Evolutionary conservation across 306 rosid species (phyloP).

Genomic region (Cercis canadensis): DNA sequence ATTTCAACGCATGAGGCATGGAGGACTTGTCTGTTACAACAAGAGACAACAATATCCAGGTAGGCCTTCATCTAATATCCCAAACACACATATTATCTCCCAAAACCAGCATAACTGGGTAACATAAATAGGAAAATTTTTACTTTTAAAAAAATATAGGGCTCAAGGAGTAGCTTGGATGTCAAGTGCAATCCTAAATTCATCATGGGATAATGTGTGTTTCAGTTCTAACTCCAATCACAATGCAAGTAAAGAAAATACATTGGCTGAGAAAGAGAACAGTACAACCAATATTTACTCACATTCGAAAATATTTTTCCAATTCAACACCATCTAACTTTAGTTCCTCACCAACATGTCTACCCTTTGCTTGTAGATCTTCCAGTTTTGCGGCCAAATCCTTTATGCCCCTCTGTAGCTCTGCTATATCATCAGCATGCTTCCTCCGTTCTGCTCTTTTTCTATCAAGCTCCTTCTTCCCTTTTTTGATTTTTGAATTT

Average conservation of each 20-base stretch:
- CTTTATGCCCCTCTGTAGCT: constrained; percentile 65
- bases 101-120: background rate
- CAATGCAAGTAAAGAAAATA: constrained; percentile 25
- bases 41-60: background rate
- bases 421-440: constrained; percentile 62
- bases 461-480: constrained; percentile 72
- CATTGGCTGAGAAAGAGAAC: background rate
- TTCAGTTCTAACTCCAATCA: constrained; percentile 18
- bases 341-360: constrained; percentile 65
- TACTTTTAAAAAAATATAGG: background rate
- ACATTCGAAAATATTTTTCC: constrained; percentile 90
- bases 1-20: constrained; percentile 6
- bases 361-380: constrained; percentile 72
- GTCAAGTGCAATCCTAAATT: constrained; percentile 26
- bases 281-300: constrained; percentile 45
- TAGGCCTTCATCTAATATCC: background rate
- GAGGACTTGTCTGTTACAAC: background rate
- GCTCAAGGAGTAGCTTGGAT: constrained; percentile 12
- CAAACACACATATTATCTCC: constrained; percentile 7
- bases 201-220: background rate
- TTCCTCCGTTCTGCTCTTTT: constrained; percentile 68
- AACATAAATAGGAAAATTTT: background rate
- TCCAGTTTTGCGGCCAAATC: constrained; percentile 70
- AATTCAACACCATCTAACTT: constrained; percentile 69
- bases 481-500: constrained; percentile 79